A percentile compares a stretch with the other conserved stretches of the same genome.
Conservation (phyloP, 345 rosid species). For the Excoecaria cochinchinensis region DNA sequence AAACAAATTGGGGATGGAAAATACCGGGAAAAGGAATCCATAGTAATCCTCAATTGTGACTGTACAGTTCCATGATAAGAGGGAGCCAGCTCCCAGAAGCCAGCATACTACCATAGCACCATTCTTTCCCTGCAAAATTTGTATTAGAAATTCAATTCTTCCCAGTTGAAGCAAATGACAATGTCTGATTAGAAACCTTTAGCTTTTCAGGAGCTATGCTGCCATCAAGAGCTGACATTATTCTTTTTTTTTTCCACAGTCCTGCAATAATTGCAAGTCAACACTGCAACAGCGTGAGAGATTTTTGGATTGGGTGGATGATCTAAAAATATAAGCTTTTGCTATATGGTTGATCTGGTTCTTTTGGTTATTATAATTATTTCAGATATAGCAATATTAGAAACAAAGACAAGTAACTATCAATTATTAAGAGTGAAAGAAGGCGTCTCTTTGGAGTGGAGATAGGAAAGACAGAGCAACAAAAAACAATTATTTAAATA, state of each 20-base stretch:
- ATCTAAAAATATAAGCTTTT: no score
- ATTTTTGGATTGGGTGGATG: no score
- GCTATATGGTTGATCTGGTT: no score
- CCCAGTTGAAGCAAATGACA: not conserved
- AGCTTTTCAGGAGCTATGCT: not conserved
- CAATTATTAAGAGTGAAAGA: no score
- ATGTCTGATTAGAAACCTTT: not conserved
- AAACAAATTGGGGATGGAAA: not conserved
- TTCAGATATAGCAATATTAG: no score
- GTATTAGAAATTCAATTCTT: not conserved
- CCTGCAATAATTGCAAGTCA: not conserved
- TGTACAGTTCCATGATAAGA: conserved; percentile 85
- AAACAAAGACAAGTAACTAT: no score
- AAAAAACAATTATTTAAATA: no score
- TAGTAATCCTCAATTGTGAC: conserved; percentile 75
- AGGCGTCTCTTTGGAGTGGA: no score
- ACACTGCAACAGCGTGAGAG: not conserved
- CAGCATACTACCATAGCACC: conserved; percentile 68
- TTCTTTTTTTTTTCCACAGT: no score
- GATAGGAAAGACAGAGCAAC: no score
- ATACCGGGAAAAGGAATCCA: conserved; percentile 58
- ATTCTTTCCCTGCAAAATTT: conserved; percentile 53
- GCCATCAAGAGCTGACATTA: not conserved
- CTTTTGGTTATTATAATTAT: no score
- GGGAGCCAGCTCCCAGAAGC: conserved; percentile 78